A percentile compares a stretch with the other conserved stretches of the same genome.
phyloP scores from a whole-genome alignment of 2,329 filamentous ascomycete genomes.

The Coniochaeta hoffmannii region DNA sequence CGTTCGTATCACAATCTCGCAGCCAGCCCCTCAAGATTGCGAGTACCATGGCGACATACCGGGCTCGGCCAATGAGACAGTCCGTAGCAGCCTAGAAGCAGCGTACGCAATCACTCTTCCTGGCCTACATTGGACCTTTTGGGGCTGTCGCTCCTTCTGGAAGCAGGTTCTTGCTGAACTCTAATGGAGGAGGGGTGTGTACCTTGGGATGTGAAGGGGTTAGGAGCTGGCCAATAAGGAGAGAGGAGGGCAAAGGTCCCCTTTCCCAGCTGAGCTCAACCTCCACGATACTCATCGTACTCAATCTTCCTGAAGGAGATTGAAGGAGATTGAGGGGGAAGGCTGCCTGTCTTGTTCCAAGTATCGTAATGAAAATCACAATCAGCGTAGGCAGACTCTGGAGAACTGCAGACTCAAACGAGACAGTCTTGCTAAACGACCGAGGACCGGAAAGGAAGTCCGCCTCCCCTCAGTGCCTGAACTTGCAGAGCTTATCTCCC shows the following conservation, averaged over 20 bases:
- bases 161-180: not conserved
- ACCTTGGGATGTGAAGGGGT: not conserved
- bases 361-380: not conserved
- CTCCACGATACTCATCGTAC: not conserved
- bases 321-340: too few relatives aligned
- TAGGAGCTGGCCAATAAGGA: not conserved
- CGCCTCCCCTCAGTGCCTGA: not conserved
- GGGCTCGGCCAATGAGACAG: not conserved
- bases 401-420: not conserved
- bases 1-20: not conserved
- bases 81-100: not conserved
- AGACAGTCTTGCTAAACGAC: not conserved
- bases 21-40: not conserved
- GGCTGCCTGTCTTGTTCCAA: not conserved
- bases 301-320: not conserved
- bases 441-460: not conserved
- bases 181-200: not conserved
- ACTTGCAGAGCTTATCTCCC: not conserved
- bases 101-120: not conserved
- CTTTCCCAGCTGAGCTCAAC: not conserved
- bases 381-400: not conserved
- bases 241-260: not conserved
- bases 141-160: not conserved
- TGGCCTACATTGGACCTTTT: not conserved
- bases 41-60: not conserved